Evolutionary conservation across 2,329 filamentous ascomycete species (phyloP).

Genomic region (Ophiocordyceps sinensis): DNA sequence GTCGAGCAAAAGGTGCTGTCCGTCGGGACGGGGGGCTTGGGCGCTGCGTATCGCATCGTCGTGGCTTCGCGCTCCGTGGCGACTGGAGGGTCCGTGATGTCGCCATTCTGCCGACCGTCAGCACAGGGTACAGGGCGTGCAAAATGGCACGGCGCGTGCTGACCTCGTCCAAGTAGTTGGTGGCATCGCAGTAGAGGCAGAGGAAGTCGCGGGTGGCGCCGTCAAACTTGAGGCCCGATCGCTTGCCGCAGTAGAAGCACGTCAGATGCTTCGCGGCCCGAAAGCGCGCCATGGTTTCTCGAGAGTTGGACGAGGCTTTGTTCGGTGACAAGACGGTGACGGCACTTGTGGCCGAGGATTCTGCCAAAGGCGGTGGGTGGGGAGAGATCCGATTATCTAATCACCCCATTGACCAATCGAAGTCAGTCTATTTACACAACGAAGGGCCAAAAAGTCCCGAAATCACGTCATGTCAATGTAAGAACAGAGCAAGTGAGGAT

Average conservation of each 20-base stretch:
- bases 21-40: slow-evolving; percentile 15
- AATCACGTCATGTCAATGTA: no score
- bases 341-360: slow-evolving; percentile 1
- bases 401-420: no score
- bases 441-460: no score
- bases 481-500: no score
- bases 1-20: slow-evolving; percentile 50
- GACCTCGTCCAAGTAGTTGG: slow-evolving; percentile 81
- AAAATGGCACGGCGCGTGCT: not conserved
- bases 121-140: not conserved
- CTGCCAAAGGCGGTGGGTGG: slow-evolving; percentile 8
- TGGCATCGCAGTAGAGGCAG: slow-evolving; percentile 67
- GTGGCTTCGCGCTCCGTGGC: slow-evolving; percentile 30
- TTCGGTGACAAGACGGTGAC: not conserved
- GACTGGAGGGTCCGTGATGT: slow-evolving; percentile 76
- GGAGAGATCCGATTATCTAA: no score
- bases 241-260: slow-evolving; percentile 76
- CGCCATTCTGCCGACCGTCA: slow-evolving; percentile 49
- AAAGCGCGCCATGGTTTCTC: slow-evolving; percentile 27
- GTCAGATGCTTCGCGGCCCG: slow-evolving; percentile 31
- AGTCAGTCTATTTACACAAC: no score
- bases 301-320: not conserved
- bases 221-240: slow-evolving; percentile 45
- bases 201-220: slow-evolving; percentile 50
- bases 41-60: slow-evolving; percentile 31